A percentile compares a stretch with the other conserved stretches of the same genome.
Conservation (phyloP, 805 yeast genomes). For the Sporopachydermia lactativora region DNA sequence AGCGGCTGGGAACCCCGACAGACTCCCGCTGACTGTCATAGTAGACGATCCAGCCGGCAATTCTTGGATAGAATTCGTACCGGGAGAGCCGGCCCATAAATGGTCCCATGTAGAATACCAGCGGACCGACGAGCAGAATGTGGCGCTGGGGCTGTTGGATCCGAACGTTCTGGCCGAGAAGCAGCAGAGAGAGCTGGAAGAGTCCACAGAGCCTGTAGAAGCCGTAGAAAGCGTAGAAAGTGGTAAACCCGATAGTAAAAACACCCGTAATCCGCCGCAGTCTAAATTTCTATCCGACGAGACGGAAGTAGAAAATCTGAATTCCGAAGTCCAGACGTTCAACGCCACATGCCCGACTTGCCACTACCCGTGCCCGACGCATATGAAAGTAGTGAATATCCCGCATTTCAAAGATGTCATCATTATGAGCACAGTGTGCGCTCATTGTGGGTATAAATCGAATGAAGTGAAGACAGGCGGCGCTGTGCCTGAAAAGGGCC, state of each 20-base stretch:
- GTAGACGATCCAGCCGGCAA: conserved; percentile 95
- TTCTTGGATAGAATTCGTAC: conserved; percentile 86
- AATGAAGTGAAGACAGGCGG: conserved; percentile 99
- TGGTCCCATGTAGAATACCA: conserved; percentile 77
- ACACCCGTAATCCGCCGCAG: not conserved
- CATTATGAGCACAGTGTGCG: conserved; percentile 90
- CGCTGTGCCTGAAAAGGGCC: conserved; percentile 78
- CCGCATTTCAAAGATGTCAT: conserved; percentile 98
- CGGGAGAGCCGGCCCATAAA: conserved; percentile 79
- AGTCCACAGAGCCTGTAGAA: conserved; percentile 27
- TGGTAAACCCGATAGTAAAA: conserved; percentile 6
- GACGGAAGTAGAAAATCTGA: conserved; percentile 71
- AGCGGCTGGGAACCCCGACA: conserved; percentile 51
- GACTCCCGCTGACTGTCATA: conserved; percentile 62
- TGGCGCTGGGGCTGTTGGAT: conserved; percentile 65
- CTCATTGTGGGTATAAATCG: conserved; percentile 85
- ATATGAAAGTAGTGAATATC: conserved; percentile 91
- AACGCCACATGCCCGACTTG: conserved; percentile 89
- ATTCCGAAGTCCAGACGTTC: conserved; percentile 88
- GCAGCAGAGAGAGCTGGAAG: conserved; percentile 19
- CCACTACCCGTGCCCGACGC: conserved; percentile 68
- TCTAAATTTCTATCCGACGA: conserved; percentile 53
- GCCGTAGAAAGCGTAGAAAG: conserved; percentile 14
- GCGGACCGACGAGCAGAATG: conserved; percentile 82
- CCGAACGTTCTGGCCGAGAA: conserved; percentile 22